Percentiles rank a stretch among this genome's conserved stretches.
phyloP scores from a whole-genome alignment of 495 filamentous ascomycete genomes.

The Penicillium cinerascens region DNA sequence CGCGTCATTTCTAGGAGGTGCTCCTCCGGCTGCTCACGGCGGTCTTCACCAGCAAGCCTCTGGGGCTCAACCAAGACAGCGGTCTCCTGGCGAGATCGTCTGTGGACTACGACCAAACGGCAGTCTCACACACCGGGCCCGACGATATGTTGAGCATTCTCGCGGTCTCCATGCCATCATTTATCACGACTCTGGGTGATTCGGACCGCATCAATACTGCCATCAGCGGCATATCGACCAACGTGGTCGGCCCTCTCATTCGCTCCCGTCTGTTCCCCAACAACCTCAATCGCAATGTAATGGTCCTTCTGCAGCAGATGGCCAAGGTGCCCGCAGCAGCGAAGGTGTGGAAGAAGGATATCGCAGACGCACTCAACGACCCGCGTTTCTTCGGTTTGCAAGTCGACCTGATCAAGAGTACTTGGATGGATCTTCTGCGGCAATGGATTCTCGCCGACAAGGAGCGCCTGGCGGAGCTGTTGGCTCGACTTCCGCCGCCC shows the following conservation, averaged over 20 bases:
- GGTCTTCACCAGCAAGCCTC: slow-evolving; percentile 82
- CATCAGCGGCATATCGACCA: slow-evolving; percentile 74
- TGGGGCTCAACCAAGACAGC: slow-evolving; percentile 51
- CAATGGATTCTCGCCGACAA: slow-evolving; percentile 84
- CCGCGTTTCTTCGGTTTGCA: slow-evolving; percentile 71
- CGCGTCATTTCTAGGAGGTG: slow-evolving; percentile 62
- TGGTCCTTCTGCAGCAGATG: slow-evolving; percentile 75
- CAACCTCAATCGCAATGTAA: slow-evolving; percentile 66
- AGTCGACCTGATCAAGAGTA: slow-evolving; percentile 59
- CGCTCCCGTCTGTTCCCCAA: slow-evolving; percentile 85
- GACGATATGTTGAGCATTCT: slow-evolving; percentile 82
- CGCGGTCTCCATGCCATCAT: slow-evolving; percentile 70
- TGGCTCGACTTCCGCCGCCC: slow-evolving; percentile 74
- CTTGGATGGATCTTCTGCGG: slow-evolving; percentile 79
- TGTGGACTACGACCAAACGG: slow-evolving; percentile 43
- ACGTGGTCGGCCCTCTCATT: slow-evolving; percentile 76
- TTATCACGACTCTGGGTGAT: slow-evolving; percentile 82
- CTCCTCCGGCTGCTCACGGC: slow-evolving; percentile 84
- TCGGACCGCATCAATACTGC: slow-evolving; percentile 77
- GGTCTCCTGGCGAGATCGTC: slow-evolving; percentile 37
- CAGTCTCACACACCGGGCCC: slow-evolving; percentile 42
- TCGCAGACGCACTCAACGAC: slow-evolving; percentile 89
- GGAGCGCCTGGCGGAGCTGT: slow-evolving; percentile 77
- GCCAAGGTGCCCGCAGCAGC: slow-evolving; percentile 71
- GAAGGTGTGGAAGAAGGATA: slow-evolving; percentile 90